Percentiles rank a stretch among this genome's conserved stretches.
These are phyloP conservation scores for Gamarada debralockiae DNA, from an alignment of 495 filamentous ascomycete genomes.

Conservation along the genomic window DNA sequence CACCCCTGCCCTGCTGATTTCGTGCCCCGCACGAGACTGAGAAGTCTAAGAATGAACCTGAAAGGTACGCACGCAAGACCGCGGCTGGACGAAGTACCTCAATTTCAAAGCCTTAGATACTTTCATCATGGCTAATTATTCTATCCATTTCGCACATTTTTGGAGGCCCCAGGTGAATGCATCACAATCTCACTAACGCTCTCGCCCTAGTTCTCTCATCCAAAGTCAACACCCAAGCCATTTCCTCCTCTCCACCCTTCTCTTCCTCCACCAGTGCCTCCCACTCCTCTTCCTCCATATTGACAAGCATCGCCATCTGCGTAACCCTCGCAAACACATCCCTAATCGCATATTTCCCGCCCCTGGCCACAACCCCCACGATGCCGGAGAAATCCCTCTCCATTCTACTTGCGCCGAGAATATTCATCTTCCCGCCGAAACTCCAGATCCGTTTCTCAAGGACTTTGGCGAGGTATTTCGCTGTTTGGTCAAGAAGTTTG, in stretches of 20 bases:
- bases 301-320: constrained; percentile 86
- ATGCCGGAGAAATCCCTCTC: constrained; percentile 86
- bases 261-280: constrained; percentile 55
- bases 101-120: background rate
- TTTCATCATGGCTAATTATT: background rate
- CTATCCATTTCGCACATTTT: no score
- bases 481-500: constrained; percentile 65
- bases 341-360: constrained; percentile 71
- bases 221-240: constrained; percentile 50
- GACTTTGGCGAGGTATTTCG: constrained; percentile 66
- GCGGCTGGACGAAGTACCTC: background rate
- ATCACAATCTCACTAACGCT: constrained; percentile 34
- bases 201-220: constrained; percentile 51
- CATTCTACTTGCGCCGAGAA: constrained; percentile 79
- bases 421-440: constrained; percentile 75
- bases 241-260: constrained; percentile 37
- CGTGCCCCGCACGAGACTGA: no score
- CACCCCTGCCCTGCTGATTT: no score
- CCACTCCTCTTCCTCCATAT: constrained; percentile 99
- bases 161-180: no score
- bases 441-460: constrained; percentile 91
- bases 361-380: constrained; percentile 68
- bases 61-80: no score
- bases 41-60: no score
- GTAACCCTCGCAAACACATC: constrained; percentile 75